phyloP scores from a whole-genome alignment of 768 basidiomycete genomes.

The Gautieria morchelliformis region DNA sequence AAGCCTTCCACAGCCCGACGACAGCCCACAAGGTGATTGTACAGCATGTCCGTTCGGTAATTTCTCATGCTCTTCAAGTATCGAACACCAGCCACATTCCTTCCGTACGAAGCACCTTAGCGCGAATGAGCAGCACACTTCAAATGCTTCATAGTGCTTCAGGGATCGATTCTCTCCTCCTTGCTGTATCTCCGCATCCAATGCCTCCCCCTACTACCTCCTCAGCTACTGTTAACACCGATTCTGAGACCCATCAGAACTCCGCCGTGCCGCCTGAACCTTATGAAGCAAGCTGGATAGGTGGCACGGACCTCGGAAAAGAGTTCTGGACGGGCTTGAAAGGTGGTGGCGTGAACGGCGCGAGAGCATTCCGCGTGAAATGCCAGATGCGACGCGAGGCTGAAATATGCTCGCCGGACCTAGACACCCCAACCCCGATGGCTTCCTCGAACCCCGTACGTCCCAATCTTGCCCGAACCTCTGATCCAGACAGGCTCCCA shows the following conservation, averaged over 20 bases:
- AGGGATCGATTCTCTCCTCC: slow-evolving; percentile 51
- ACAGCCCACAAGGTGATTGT: background rate
- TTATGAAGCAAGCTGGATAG: slow-evolving; percentile 46
- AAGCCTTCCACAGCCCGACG: background rate
- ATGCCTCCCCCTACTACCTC: background rate
- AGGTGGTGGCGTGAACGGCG: slow-evolving; percentile 49
- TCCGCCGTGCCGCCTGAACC: slow-evolving; percentile 19
- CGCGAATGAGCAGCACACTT: slow-evolving; percentile 25
- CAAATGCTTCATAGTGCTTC: slow-evolving; percentile 41
- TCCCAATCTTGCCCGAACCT: background rate
- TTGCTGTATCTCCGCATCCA: slow-evolving; percentile 43
- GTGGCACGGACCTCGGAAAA: slow-evolving; percentile 48
- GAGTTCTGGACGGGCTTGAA: slow-evolving; percentile 59
- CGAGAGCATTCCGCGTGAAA: slow-evolving; percentile 39
- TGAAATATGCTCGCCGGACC: background rate
- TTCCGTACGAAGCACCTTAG: background rate
- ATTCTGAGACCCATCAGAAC: background rate
- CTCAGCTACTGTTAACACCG: background rate
- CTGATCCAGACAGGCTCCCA: slow-evolving; percentile 12
- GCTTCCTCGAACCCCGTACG: background rate
- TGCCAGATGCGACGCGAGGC: slow-evolving; percentile 2
- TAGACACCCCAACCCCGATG: background rate
- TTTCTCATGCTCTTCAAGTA: background rate
- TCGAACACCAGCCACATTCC: background rate
- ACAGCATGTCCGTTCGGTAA: background rate